phyloP scores from a whole-genome alignment of 768 basidiomycete species.

The Termitomyces sp. region DNA sequence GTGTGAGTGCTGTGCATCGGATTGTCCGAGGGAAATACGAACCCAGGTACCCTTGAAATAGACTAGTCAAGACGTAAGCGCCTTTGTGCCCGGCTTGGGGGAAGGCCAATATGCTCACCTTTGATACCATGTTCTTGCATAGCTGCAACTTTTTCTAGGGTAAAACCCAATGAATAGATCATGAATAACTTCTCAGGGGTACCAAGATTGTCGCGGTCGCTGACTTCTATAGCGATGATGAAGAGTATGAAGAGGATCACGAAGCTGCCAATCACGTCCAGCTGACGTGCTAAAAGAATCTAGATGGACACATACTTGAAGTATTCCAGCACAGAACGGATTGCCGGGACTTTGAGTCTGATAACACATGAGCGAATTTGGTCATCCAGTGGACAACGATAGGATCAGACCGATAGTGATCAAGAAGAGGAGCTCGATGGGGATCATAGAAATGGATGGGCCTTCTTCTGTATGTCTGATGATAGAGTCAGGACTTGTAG shows the following conservation, averaged over 20 bases:
- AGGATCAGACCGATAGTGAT: constrained; percentile 78
- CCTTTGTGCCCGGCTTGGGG: neutral
- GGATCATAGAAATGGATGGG: constrained; percentile 95
- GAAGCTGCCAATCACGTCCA: constrained; percentile 47
- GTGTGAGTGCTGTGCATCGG: neutral
- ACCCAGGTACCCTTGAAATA: constrained; percentile 88
- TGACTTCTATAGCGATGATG: constrained; percentile 73
- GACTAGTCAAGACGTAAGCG: constrained; percentile 33
- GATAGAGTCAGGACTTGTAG: neutral
- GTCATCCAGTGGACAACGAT: neutral
- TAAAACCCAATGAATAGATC: constrained; percentile 75
- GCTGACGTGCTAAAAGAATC: neutral
- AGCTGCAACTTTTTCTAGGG: constrained; percentile 87
- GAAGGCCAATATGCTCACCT: constrained; percentile 41
- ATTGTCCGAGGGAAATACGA: constrained; percentile 13
- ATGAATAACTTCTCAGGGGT: constrained; percentile 70
- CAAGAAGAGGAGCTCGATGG: constrained; percentile 86
- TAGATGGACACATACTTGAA: constrained; percentile 48
- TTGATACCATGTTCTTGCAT: constrained; percentile 95
- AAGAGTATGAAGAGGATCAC: constrained; percentile 76
- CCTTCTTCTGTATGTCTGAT: constrained; percentile 85
- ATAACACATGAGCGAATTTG: neutral
- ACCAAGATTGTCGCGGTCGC: constrained; percentile 58
- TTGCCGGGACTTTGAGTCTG: constrained; percentile 89
- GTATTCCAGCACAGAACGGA: constrained; percentile 89